phyloP scores from a whole-genome alignment of 1,284 basidiomycete species.

The Violaceomyces palustris region DNA sequence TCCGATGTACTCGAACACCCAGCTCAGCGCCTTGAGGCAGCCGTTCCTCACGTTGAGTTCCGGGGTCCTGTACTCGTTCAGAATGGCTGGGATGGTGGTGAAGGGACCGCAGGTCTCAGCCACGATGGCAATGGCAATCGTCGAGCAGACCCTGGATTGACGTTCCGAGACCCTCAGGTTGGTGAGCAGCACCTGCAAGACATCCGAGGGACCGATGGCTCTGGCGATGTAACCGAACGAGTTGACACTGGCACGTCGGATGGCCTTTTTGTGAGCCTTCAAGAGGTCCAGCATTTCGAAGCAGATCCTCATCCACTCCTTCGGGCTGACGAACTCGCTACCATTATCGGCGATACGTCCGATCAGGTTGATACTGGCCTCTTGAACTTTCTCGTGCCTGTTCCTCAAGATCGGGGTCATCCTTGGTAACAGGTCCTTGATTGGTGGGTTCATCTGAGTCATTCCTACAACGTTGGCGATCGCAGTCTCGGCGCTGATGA shows the following conservation, averaged over 20 bases:
- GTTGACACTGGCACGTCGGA: slow-evolving; percentile 96
- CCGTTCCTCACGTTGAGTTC: slow-evolving; percentile 99
- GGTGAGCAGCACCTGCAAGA: slow-evolving; percentile 89
- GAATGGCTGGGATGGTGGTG: slow-evolving; percentile 96
- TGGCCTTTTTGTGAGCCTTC: slow-evolving; percentile 98
- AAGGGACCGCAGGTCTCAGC: slow-evolving; percentile 97
- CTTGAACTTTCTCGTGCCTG: slow-evolving; percentile 98
- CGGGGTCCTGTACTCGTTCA: slow-evolving; percentile 92
- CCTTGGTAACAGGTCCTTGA: slow-evolving; percentile 94
- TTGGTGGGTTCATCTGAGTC: slow-evolving; percentile 99
- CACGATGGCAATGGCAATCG: slow-evolving; percentile 76
- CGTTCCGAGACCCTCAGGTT: slow-evolving; percentile 97
- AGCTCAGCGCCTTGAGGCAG: slow-evolving; percentile 94
- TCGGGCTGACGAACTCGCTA: slow-evolving; percentile 93
- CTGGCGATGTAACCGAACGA: slow-evolving; percentile 99
- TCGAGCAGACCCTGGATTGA: slow-evolving; percentile 96
- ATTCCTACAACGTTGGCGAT: slow-evolving; percentile 99
- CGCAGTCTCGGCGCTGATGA: slow-evolving; percentile 95
- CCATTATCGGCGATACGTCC: slow-evolving; percentile 99
- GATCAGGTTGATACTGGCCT: slow-evolving; percentile 98
- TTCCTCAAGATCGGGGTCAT: slow-evolving; percentile 99
- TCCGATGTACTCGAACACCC: slow-evolving; percentile 99
- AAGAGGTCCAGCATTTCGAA: slow-evolving; percentile 95
- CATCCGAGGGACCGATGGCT: slow-evolving; percentile 97
- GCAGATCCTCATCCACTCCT: slow-evolving; percentile 99